These are phyloP conservation scores for Pleurotus pulmonarius DNA, from an alignment of 768 basidiomycete genomes.

Conservation along the genomic window DNA sequence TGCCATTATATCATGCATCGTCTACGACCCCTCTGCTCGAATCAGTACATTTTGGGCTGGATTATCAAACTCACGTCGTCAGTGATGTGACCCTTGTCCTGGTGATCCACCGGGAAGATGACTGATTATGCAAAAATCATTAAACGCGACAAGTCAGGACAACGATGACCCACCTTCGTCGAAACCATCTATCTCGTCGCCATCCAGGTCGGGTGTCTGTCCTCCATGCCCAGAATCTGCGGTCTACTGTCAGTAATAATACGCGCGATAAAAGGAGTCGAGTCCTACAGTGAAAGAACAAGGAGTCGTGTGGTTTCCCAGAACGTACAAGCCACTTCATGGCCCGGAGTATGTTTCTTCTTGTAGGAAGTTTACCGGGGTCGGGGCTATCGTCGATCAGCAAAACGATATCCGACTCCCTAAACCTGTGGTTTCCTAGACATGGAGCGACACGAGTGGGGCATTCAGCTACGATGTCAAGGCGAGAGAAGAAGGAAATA, in stretches of 20 bases:
- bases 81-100: slow-evolving; percentile 70
- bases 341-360: slow-evolving; percentile 42
- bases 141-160: not conserved
- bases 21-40: slow-evolving; percentile 22
- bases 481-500: not conserved
- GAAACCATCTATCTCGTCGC: slow-evolving; percentile 75
- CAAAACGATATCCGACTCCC: slow-evolving; percentile 48
- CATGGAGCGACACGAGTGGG: not conserved
- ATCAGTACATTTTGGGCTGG: not conserved
- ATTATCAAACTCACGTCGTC: slow-evolving; percentile 45
- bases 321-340: slow-evolving; percentile 63
- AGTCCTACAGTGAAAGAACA: slow-evolving; percentile 70
- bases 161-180: slow-evolving; percentile 59
- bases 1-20: slow-evolving; percentile 49
- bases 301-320: slow-evolving; percentile 66
- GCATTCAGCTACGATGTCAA: not conserved
- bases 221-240: slow-evolving; percentile 95
- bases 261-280: not conserved
- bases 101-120: slow-evolving; percentile 89
- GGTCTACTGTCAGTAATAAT: not conserved
- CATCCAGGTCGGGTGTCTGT: slow-evolving; percentile 72
- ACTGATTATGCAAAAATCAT: slow-evolving; percentile 30
- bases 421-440: slow-evolving; percentile 38
- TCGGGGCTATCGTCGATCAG: not conserved
- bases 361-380: slow-evolving; percentile 28